Percentiles rank a stretch among this genome's conserved stretches.
Evolutionary conservation across 1,284 basidiomycete genomes (phyloP).

Genomic region (Pseudozyma flocculosa): DNA sequence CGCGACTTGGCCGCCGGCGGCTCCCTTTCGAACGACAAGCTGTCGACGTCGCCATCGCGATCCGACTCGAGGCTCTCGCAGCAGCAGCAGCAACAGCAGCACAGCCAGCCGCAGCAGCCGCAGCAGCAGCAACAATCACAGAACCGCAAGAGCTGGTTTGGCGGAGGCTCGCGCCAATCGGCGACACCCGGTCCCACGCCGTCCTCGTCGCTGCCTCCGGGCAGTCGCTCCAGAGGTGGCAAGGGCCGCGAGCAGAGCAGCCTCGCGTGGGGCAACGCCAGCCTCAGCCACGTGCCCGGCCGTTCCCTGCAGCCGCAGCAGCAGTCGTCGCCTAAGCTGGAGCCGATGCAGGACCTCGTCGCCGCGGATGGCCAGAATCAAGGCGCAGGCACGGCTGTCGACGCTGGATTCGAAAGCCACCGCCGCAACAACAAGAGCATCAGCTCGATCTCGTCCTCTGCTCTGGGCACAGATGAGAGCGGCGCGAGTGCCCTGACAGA

Average conservation of each 20-base stretch:
- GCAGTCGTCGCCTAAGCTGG: too few relatives aligned
- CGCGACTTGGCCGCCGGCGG: constrained; percentile 29
- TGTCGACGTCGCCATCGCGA: background rate
- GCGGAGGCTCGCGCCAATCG: constrained; percentile 7
- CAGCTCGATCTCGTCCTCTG: constrained; percentile 5
- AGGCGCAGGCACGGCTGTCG: too few relatives aligned
- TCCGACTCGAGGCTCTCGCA: background rate
- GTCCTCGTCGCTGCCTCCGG: background rate
- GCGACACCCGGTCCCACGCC: too few relatives aligned
- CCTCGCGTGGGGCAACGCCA: constrained; percentile 46
- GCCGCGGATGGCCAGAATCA: too few relatives aligned
- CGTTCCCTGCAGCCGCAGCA: background rate
- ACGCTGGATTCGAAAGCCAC: background rate
- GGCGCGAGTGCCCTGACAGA: constrained; percentile 15
- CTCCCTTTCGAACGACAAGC: constrained; percentile 1
- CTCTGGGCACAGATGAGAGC: constrained; percentile 4
- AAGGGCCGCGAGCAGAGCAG: constrained; percentile 39
- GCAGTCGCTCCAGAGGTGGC: constrained; percentile 2
- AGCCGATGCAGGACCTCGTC: too few relatives aligned
- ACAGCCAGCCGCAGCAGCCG: background rate
- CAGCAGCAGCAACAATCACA: constrained; percentile 4
- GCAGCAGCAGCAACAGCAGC: background rate
- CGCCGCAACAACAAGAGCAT: constrained; percentile 11
- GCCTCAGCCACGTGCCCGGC: constrained; percentile 8
- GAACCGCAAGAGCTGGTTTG: constrained; percentile 39